Conservation (phyloP, 495 filamentous ascomycete genomes). For the Astrocystis sublimbata region DNA sequence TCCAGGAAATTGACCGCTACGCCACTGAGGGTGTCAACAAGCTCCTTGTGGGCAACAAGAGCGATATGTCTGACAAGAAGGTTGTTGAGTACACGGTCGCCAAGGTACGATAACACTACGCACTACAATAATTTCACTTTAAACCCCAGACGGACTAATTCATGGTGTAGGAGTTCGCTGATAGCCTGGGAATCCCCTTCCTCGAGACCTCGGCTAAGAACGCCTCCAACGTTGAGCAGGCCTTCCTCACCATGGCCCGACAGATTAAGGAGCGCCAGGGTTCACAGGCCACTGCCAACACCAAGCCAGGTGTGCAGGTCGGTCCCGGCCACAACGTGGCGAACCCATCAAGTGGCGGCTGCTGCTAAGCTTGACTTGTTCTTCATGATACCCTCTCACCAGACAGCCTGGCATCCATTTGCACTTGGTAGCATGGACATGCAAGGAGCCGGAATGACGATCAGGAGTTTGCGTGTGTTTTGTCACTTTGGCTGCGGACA, state of each 20-base stretch:
- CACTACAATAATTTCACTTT: too few relatives aligned
- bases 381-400: constrained; percentile 36
- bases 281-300: constrained; percentile 89
- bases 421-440: constrained; percentile 92
- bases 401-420: constrained; percentile 29
- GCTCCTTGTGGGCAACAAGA: constrained; percentile 98
- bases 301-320: constrained; percentile 96
- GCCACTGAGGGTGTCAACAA: constrained; percentile 99
- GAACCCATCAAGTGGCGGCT: constrained; percentile 84
- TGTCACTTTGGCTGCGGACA: constrained; percentile 25
- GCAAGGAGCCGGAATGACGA: constrained; percentile 77
- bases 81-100: constrained; percentile 99
- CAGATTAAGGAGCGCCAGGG: constrained; percentile 99
- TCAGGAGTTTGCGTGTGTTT: constrained; percentile 45
- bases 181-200: constrained; percentile 98
- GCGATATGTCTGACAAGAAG: constrained; percentile 99
- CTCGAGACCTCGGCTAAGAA: constrained; percentile 99
- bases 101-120: constrained; percentile 65
- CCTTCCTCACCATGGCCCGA: constrained; percentile 99
- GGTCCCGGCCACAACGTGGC: constrained; percentile 92
- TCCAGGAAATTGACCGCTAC: constrained; percentile 98
- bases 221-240: constrained; percentile 98
- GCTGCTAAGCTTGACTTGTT: constrained; percentile 69
- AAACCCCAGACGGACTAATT: constrained; percentile 15
- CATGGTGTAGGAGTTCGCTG: constrained; percentile 82